Evolutionary conservation across 1,284 basidiomycete species (phyloP).

Genomic region (Afroboletus lepidellus): DNA sequence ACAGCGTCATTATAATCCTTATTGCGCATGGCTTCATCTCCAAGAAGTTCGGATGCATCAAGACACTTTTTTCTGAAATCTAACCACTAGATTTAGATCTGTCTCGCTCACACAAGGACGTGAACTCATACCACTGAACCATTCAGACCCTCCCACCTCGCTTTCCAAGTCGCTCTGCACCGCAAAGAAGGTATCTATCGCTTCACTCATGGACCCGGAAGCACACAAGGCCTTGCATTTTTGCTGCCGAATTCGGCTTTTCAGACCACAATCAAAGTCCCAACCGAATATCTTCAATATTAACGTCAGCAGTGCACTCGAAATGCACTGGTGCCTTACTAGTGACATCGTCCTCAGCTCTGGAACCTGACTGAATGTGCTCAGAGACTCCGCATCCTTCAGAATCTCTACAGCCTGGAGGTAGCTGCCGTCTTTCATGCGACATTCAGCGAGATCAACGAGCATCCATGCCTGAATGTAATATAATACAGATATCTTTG

Average conservation of each 20-base stretch:
- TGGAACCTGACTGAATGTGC: neutral
- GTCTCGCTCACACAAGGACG: neutral
- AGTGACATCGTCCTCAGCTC: constrained; percentile 4
- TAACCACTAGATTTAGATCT: neutral
- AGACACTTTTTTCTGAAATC: constrained; percentile 3
- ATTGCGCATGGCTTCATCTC: constrained; percentile 5
- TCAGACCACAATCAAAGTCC: constrained; percentile 1
- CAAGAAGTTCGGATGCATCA: neutral
- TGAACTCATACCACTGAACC: constrained; percentile 3
- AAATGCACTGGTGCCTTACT: neutral
- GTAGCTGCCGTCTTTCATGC: neutral
- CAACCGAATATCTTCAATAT: constrained; percentile 9
- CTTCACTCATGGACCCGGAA: neutral
- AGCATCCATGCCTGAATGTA: neutral
- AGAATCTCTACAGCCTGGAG: neutral
- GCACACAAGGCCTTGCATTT: constrained; percentile 1
- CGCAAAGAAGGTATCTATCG: neutral
- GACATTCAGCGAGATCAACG: neutral
- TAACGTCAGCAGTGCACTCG: neutral
- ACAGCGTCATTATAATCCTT: neutral
- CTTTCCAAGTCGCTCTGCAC: neutral
- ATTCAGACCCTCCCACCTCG: neutral
- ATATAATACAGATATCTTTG: neutral
- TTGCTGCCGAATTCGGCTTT: neutral
- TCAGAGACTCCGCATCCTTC: neutral